These are phyloP conservation scores for Daldinia bambusicola DNA, from an alignment of 495 filamentous ascomycete genomes.

Conservation along the genomic window DNA sequence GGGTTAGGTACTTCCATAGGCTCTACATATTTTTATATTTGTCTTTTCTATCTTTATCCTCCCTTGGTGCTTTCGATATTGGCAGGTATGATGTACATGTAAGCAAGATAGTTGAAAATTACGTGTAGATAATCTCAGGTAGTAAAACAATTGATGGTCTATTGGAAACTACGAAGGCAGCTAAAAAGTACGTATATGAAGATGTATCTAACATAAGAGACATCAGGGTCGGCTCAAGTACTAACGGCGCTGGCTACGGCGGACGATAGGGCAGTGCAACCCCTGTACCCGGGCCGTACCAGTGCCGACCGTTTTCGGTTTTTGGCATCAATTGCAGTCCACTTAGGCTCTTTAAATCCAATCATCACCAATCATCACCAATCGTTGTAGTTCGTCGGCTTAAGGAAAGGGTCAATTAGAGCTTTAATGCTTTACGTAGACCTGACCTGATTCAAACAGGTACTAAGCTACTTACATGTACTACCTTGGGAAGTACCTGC, in stretches of 20 bases:
- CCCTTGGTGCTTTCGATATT: background rate
- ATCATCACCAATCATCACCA: conserved; percentile 3
- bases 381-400: background rate
- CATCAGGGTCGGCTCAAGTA: background rate
- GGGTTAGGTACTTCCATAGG: conserved; percentile 12
- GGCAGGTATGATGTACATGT: background rate
- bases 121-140: background rate
- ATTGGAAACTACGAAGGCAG: background rate
- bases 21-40: background rate
- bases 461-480: background rate
- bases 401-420: conserved; percentile 17
- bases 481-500: too few species aligned
- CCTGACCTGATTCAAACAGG: too few species aligned
- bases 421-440: conserved; percentile 6
- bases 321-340: conserved; percentile 39
- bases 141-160: background rate
- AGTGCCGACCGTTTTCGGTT: conserved; percentile 33
- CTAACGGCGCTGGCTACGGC: background rate
- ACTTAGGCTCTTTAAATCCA: conserved; percentile 23
- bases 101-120: background rate
- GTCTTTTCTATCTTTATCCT: background rate
- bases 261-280: background rate
- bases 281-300: conserved; percentile 38
- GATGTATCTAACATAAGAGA: background rate
- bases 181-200: background rate